Base-by-base conservation (phyloP, 2,329 filamentous ascomycete species). In the Fusarium verticillioides region DNA sequence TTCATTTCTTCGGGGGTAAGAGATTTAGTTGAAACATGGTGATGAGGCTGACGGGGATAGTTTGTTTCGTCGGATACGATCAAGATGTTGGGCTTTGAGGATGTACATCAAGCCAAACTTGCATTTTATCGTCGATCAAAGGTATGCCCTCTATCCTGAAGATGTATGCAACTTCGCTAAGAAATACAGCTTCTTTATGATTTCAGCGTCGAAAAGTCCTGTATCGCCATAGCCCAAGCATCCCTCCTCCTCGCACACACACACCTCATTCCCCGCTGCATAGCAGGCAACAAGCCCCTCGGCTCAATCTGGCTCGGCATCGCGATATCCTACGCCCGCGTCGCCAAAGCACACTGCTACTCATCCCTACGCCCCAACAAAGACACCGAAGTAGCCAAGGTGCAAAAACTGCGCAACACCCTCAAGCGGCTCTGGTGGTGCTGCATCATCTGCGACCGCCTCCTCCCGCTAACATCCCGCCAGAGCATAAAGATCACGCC, bases 371-470 rank as follows among this genome's bases (percentile, higher is more conserved):
- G 60, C 1, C 62, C 70, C 6, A 70, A 21, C 28, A 66, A 36
- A n/a, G 56, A 63, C 0, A 59, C 54, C 2, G 68, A 75, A 28
- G 63, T 72, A 0, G 65, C 63, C 15, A 66, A 72, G 7, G 52
- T 64, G 0, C 63, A 68, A 32, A 78, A 76, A 4, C 60, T 64
- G 0, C 72, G 73, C n/a, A 78, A 76, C 12, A 73, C 72, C 0
- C 69, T 78, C 4, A 78, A 78, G 11, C 69, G 76, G 1, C 47
- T 78, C 0, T 78, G 76, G 76, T 78, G 76, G 76, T 78, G 76
- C 43, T 78, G 76, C 26, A 75, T 78, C 16, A 75, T 78, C 16
- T 76, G 73, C 39, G 76, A 78, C 19, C 71, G 76, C 5, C 26
- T 78, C 0, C 63, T 78, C 0, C 76, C 76, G 0, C 65, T 78